Conservation (phyloP, 371 early-diverging fungal species). For the Saksenaea vasiformis region DNA sequence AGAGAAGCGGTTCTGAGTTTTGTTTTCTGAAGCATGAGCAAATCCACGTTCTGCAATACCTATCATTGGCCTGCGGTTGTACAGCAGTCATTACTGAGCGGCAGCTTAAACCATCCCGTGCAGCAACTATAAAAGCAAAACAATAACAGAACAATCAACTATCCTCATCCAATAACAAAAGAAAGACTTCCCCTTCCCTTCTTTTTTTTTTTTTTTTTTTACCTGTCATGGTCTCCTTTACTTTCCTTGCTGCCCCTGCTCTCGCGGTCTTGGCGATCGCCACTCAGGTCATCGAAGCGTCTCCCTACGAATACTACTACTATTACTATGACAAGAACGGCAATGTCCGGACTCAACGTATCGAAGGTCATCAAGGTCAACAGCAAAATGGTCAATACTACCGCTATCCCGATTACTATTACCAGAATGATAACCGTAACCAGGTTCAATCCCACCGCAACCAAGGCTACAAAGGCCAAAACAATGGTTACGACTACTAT, state of each 20-base stretch:
- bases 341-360: not conserved
- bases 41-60: not conserved
- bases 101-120: not conserved
- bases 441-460: not conserved
- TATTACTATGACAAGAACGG: not conserved
- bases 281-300: slow-evolving; percentile 4
- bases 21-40: not conserved
- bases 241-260: slow-evolving; percentile 3
- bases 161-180: not conserved
- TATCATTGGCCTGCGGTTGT: not conserved
- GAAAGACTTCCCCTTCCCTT: not conserved
- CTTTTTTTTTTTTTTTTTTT: not conserved
- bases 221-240: slow-evolving; percentile 1
- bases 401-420: not conserved
- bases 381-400: not conserved
- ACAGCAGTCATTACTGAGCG: not conserved
- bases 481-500: not conserved
- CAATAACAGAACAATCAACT: not conserved
- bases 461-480: not conserved
- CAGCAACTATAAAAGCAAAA: not conserved
- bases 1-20: not conserved
- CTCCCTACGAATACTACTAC: not conserved
- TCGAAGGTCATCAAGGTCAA: not conserved
- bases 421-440: not conserved
- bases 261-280: slow-evolving; percentile 9